A percentile compares a stretch with the other conserved stretches of the same genome.
Evolutionary conservation across 495 filamentous ascomycete genomes (phyloP).

Genomic region (Aspergillus ostianus): DNA sequence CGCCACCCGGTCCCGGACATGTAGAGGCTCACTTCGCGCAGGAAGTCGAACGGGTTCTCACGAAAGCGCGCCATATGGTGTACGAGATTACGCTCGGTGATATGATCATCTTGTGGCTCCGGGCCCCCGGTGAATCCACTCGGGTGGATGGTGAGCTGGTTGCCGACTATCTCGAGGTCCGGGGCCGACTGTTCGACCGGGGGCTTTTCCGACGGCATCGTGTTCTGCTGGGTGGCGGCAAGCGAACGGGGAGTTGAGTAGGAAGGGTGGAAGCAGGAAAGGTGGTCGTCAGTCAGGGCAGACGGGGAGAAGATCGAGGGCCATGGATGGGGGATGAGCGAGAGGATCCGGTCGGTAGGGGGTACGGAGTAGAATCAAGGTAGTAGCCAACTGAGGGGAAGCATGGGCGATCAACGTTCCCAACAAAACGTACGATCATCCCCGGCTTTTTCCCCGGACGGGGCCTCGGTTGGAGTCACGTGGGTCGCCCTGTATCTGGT

Average conservation of each 20-base stretch:
- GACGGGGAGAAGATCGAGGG: constrained; percentile 1
- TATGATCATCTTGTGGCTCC: constrained; percentile 36
- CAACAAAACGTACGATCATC: constrained; percentile 27
- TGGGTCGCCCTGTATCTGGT: constrained; percentile 6
- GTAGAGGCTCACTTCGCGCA: constrained; percentile 87
- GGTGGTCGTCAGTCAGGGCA: constrained; percentile 3
- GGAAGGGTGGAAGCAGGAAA: background rate
- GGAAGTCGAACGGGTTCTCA: constrained; percentile 70
- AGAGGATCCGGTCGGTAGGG: background rate
- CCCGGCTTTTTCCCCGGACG: constrained; percentile 29
- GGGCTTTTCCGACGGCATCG: constrained; percentile 39
- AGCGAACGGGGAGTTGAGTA: constrained; percentile 2
- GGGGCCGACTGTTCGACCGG: constrained; percentile 56
- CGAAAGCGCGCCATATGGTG: constrained; percentile 81
- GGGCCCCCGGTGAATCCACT: constrained; percentile 59
- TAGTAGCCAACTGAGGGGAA: background rate
- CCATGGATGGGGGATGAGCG: constrained; percentile 1
- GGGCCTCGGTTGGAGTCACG: constrained; percentile 16
- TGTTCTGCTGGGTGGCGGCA: constrained; percentile 8
- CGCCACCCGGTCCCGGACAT: constrained; percentile 91
- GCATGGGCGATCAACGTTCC: constrained; percentile 15
- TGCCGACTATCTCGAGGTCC: constrained; percentile 78
- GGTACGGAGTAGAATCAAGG: background rate
- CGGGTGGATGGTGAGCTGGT: constrained; percentile 76
- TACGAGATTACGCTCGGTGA: constrained; percentile 71